phyloP scores from a whole-genome alignment of 495 filamentous ascomycete species.

The Daldinia decipiens region DNA sequence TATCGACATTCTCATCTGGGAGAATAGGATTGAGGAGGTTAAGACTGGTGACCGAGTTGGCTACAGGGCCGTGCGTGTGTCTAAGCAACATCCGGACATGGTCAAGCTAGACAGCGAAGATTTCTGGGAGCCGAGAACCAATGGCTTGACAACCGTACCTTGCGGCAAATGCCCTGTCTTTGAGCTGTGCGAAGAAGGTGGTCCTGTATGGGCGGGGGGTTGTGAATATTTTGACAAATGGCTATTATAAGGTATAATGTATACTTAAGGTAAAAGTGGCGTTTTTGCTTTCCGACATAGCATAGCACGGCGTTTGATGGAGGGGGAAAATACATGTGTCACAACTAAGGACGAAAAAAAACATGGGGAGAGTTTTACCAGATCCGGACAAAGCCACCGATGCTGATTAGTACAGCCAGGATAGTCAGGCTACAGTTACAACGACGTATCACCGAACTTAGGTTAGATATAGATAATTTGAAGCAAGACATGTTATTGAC shows the following conservation, averaged over 20 bases:
- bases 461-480: not conserved
- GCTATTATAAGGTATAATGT: slow-evolving; percentile 59
- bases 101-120: slow-evolving; percentile 55
- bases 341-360: not conserved
- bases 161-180: slow-evolving; percentile 97
- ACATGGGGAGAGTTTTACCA: not conserved
- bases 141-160: slow-evolving; percentile 84
- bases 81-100: slow-evolving; percentile 50
- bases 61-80: slow-evolving; percentile 61
- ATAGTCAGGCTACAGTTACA: not conserved
- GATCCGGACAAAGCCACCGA: not conserved
- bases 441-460: not conserved
- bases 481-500: slow-evolving; percentile 28
- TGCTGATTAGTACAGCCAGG: not conserved
- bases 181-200: slow-evolving; percentile 85
- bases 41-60: slow-evolving; percentile 55
- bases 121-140: slow-evolving; percentile 56
- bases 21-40: slow-evolving; percentile 75
- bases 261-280: not conserved
- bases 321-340: not conserved
- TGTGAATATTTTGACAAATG: slow-evolving; percentile 92
- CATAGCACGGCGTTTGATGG: slow-evolving; percentile 40
- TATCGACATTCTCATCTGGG: slow-evolving; percentile 85
- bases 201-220: slow-evolving; percentile 85
- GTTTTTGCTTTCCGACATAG: not conserved